Evolutionary conservation across 306 rosid species (phyloP).

Genomic region (Quercus alba): DNA sequence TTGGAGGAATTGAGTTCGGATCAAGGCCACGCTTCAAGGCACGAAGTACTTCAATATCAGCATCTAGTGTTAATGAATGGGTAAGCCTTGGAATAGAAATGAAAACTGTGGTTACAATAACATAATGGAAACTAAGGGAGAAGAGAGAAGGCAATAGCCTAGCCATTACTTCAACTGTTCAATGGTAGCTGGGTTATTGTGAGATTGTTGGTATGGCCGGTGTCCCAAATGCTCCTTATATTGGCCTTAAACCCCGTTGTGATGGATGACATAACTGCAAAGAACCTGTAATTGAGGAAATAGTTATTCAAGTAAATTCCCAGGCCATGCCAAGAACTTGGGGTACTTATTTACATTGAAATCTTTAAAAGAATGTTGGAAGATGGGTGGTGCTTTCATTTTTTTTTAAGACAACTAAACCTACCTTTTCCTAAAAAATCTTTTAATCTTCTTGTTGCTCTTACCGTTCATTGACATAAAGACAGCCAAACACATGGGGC

Average conservation of each 20-base stretch:
- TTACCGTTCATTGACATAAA: no score
- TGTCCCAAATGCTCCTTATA: background rate
- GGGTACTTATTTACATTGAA: slow-evolving; percentile 21
- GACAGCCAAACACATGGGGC: no score
- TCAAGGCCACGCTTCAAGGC: slow-evolving; percentile 32
- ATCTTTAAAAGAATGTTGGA: slow-evolving; percentile 8
- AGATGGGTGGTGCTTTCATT: background rate
- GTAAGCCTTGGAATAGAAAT: slow-evolving; percentile 3
- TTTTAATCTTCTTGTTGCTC: background rate
- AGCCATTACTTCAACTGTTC: slow-evolving; percentile 14
- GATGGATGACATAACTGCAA: background rate
- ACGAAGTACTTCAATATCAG: slow-evolving; percentile 28
- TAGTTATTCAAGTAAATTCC: background rate
- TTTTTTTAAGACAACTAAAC: slow-evolving; percentile 19
- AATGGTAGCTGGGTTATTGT: background rate
- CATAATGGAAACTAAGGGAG: slow-evolving; percentile 7
- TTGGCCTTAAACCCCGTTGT: background rate
- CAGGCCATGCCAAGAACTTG: slow-evolving; percentile 38
- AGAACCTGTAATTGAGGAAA: background rate
- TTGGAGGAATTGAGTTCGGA: slow-evolving; percentile 34
- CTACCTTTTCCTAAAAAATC: slow-evolving; percentile 16
- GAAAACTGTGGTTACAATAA: slow-evolving; percentile 12
- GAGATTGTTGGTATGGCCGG: background rate
- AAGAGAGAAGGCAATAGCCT: slow-evolving; percentile 9
- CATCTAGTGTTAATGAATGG: slow-evolving; percentile 25